Percentiles rank a stretch among this genome's conserved stretches.
Evolutionary conservation across 2,329 filamentous ascomycete genomes (phyloP).

Genomic region (Neodidymelliopsis sp.): DNA sequence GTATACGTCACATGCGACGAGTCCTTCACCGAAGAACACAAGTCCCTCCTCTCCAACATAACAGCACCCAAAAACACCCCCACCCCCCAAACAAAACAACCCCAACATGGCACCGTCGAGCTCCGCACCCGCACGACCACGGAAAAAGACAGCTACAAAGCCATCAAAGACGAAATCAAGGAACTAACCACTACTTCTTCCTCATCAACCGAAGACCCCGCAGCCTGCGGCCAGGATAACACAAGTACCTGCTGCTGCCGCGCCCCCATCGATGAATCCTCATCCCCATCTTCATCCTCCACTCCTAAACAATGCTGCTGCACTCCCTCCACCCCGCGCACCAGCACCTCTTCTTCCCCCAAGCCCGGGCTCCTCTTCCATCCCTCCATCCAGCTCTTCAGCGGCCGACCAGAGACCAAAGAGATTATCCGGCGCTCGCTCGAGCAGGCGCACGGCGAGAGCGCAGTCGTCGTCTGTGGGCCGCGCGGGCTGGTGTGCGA

Average conservation of each 20-base stretch:
- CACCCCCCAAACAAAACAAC: slow-evolving; percentile 1
- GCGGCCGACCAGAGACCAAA: slow-evolving; percentile 61
- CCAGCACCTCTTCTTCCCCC: slow-evolving; percentile 17
- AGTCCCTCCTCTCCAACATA: slow-evolving; percentile 35
- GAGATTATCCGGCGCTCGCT: slow-evolving; percentile 63
- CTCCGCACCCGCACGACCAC: slow-evolving; percentile 19
- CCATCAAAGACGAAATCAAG: slow-evolving; percentile 24
- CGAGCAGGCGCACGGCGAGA: slow-evolving; percentile 68
- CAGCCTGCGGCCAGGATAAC: slow-evolving; percentile 36
- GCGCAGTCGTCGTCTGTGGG: slow-evolving; percentile 69
- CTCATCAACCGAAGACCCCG: slow-evolving; percentile 25
- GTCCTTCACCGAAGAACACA: slow-evolving; percentile 54
- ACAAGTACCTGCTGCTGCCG: slow-evolving; percentile 60
- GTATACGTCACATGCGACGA: slow-evolving; percentile 65
- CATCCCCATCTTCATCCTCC: slow-evolving; percentile 36
- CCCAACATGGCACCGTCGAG: slow-evolving; percentile 30
- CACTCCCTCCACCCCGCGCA: slow-evolving; percentile 17
- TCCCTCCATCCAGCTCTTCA: slow-evolving; percentile 49
- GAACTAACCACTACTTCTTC: slow-evolving; percentile 2
- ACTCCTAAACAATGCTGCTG: slow-evolving; percentile 26
- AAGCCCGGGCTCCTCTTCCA: slow-evolving; percentile 36
- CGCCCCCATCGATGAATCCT: slow-evolving; percentile 50
- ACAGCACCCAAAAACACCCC: slow-evolving; percentile 26
- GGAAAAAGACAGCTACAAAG: slow-evolving; percentile 28
- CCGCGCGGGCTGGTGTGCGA: slow-evolving; percentile 63